Evolutionary conservation across 2,329 filamentous ascomycete genomes (phyloP), one percentile per base, ranked within the genome.

Genomic region (Colletotrichum echinochloae): DNA sequence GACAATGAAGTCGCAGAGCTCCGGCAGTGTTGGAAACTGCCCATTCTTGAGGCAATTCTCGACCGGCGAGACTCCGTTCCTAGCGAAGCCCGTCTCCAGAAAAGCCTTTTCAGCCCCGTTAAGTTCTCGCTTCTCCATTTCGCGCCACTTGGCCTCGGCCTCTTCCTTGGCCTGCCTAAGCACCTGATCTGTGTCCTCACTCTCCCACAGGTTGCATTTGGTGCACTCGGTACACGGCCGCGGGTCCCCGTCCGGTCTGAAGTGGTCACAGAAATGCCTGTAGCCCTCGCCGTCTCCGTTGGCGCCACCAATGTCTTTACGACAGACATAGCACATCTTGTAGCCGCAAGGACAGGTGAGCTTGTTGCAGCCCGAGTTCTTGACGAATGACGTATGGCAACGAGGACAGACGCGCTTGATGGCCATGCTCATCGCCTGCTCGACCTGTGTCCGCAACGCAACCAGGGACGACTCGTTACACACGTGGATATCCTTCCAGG

Each of bases 241-340:
- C 26, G 86, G 84, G 59, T 95, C 94, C 0, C 92, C 93, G 72
- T 92, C 88, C 12, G 93, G 91, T 11, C 96, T 88, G 79, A 98
- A 98, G 81, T 98, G 96, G 78, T 97, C 93, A 79, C 96, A 99
- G 78, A 98, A 99, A 81, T 99, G 96, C 48, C 90, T 87, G 80
- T 99, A 98, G 0, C 95, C 95, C 78, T 95, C 91, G 57, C 81
- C 81, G 35, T 78, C 74, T 16, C 76, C 78, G 18, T 76, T 81
- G 44, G 75, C 72, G 60, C 88, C 84, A 66, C 85, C 83, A 56
- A 92, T 89, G 76, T 94, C 91, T 74, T 91, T 91, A 49, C 96
- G 93, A 80, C 96, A 99, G 56, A 98, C 90, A 78, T 99, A 99
- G 80, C 96, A 99, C 95, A 98, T 98, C 75, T 93, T 92, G 82